phyloP scores from a whole-genome alignment of 345 rosid species.

The Tarenaya hassleriana region DNA sequence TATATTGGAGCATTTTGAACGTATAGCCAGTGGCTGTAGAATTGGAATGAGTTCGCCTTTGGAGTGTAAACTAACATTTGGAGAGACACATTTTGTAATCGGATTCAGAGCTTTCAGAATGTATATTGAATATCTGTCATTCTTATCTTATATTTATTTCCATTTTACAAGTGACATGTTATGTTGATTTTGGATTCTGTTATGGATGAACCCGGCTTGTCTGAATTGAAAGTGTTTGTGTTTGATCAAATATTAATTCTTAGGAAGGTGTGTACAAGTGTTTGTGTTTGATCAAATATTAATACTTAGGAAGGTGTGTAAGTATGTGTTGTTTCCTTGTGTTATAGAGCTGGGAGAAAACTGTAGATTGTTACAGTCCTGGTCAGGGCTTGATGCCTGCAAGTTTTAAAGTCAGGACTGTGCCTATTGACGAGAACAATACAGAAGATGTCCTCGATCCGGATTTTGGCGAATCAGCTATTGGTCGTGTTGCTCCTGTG shows the following conservation, averaged over 20 bases:
- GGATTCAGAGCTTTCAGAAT: neutral
- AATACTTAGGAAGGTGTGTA: too few species aligned
- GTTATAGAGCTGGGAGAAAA: slow-evolving; percentile 85
- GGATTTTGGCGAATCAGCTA: slow-evolving; percentile 91
- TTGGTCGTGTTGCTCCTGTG: slow-evolving; percentile 92
- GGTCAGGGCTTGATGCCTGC: slow-evolving; percentile 96
- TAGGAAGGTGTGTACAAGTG: too few species aligned
- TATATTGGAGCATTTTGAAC: too few species aligned
- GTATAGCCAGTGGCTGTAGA: too few species aligned
- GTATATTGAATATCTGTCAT: neutral
- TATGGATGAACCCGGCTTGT: neutral
- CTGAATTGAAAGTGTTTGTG: too few species aligned
- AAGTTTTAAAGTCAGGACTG: slow-evolving; percentile 75
- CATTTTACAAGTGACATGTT: neutral
- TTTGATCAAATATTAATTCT: too few species aligned
- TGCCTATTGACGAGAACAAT: slow-evolving; percentile 56
- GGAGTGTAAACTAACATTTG: too few species aligned
- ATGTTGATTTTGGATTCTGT: neutral
- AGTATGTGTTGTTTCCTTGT: slow-evolving; percentile 8
- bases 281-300: too few species aligned
- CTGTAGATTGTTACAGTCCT: slow-evolving; percentile 90
- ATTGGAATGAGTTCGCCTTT: neutral
- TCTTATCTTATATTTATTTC: neutral
- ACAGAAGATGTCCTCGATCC: slow-evolving; percentile 81
- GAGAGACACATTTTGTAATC: neutral